A percentile compares a stretch with the other conserved stretches of the same genome.
These are phyloP conservation scores for Beauveria sp. DNA, from an alignment of 2,329 filamentous ascomycete species.

Conservation along the genomic window DNA sequence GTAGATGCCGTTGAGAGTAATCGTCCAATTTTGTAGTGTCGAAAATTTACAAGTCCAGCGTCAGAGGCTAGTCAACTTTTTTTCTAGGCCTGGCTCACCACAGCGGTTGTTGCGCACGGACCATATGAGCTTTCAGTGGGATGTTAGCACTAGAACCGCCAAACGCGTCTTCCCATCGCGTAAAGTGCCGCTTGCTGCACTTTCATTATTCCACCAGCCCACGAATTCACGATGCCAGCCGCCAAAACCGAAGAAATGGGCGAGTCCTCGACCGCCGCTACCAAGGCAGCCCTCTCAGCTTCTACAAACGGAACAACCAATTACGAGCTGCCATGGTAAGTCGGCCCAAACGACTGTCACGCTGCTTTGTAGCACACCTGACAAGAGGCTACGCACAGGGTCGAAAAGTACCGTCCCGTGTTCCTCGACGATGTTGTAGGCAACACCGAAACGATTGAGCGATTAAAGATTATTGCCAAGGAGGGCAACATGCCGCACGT, in stretches of 20 bases:
- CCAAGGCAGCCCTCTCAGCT: conserved; percentile 47
- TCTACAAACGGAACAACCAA: conserved; percentile 43
- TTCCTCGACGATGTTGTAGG: conserved; percentile 96
- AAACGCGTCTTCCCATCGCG: conserved; percentile 31
- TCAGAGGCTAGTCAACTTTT: conserved; percentile 21
- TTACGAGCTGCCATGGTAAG: conserved; percentile 75
- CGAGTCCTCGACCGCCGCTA: conserved; percentile 53
- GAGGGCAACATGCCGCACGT: conserved; percentile 99
- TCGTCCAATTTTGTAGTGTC: conserved; percentile 7
- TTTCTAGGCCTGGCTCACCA: conserved; percentile 17
- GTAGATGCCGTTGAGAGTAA: not conserved
- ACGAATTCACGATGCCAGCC: conserved; percentile 36
- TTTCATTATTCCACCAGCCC: conserved; percentile 13
- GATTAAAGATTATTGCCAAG: conserved; percentile 94
- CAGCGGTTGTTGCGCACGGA: conserved; percentile 19
- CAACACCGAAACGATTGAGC: conserved; percentile 95
- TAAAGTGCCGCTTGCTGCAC: conserved; percentile 25
- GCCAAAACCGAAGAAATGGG: conserved; percentile 44
- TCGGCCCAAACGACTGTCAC: conserved; percentile 3
- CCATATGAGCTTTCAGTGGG: conserved; percentile 14
- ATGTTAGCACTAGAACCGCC: not conserved
- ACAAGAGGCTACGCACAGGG: conserved; percentile 49
- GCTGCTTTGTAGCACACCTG: conserved; percentile 18
- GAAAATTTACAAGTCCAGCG: conserved; percentile 6
- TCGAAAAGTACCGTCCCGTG: conserved; percentile 94